A percentile compares a stretch with the other conserved stretches of the same genome.
phyloP scores from a whole-genome alignment of 352 stramenopile species.

The Aphanomyces stellatus region DNA sequence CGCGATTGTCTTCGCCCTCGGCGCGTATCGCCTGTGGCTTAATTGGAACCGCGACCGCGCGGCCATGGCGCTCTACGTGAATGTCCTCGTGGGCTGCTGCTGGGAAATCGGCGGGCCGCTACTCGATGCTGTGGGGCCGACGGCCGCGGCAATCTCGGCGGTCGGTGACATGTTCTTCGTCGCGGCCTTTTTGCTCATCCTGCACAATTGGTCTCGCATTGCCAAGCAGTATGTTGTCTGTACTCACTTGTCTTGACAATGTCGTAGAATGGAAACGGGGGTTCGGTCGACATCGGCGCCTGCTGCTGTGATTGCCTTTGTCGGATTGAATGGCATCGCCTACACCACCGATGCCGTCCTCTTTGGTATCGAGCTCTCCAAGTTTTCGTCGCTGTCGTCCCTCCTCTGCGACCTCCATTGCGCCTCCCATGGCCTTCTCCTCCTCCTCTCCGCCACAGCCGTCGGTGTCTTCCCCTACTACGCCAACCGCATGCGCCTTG shows the following conservation, averaged over 20 bases:
- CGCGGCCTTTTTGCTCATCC: not conserved
- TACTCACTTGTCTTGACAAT: too few species aligned
- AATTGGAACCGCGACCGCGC: not conserved
- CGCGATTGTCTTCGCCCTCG: not conserved
- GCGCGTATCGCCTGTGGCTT: not conserved
- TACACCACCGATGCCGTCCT: not conserved
- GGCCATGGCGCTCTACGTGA: not conserved
- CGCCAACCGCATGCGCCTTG: not conserved
- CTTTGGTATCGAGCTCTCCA: not conserved
- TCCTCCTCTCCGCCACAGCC: not conserved
- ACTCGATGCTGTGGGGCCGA: not conserved
- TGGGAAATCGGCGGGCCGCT: not conserved
- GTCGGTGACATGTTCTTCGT: not conserved
- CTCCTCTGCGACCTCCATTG: too few species aligned
- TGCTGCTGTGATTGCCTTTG: not conserved
- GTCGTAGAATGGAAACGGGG: not conserved
- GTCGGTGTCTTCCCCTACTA: not conserved
- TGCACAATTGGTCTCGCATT: slow-evolving; percentile 6
- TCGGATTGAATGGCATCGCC: not conserved
- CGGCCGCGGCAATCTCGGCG: not conserved
- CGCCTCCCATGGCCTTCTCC: not conserved
- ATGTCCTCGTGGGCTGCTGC: not conserved
- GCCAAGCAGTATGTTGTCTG: not conserved
- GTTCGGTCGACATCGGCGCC: not conserved
- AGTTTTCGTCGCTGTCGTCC: too few species aligned